A percentile compares a stretch with the other conserved stretches of the same genome.
phyloP scores from a whole-genome alignment of 2,329 filamentous ascomycete genomes.

The Fusarium tuaranense region DNA sequence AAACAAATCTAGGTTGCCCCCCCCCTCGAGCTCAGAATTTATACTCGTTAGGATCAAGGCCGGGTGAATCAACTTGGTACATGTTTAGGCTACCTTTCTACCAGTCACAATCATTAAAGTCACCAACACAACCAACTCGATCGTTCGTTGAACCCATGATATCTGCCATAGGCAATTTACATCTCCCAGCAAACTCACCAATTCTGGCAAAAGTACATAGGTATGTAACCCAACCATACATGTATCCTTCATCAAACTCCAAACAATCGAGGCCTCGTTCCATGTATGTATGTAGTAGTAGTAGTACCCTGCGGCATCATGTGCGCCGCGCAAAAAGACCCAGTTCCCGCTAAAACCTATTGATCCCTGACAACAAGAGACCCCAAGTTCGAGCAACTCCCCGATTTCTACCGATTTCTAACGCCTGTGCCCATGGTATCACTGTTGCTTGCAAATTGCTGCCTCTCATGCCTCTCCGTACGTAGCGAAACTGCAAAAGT shows the following conservation, averaged over 20 bases:
- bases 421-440: conserved; percentile 38
- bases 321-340: not conserved
- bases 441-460: conserved; percentile 24
- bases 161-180: not conserved
- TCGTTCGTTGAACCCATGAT: not conserved
- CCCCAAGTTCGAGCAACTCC: conserved; percentile 16
- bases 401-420: conserved; percentile 31
- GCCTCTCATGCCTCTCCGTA: conserved; percentile 54
- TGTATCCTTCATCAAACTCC: not conserved
- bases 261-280: not conserved
- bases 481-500: conserved; percentile 49
- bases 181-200: not conserved
- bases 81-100: not conserved
- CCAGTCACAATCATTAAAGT: not conserved
- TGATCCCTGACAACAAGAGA: conserved; percentile 4
- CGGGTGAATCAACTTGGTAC: not conserved
- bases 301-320: not conserved
- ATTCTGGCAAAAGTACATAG: not conserved
- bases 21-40: not conserved
- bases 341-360: conserved; percentile 12
- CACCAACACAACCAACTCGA: not conserved
- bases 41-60: not conserved
- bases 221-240: not conserved
- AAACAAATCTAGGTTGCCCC: not conserved
- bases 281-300: conserved; percentile 12